Conservation (phyloP, 78 protist species). For the Corallochytrium limacisporum region DNA sequence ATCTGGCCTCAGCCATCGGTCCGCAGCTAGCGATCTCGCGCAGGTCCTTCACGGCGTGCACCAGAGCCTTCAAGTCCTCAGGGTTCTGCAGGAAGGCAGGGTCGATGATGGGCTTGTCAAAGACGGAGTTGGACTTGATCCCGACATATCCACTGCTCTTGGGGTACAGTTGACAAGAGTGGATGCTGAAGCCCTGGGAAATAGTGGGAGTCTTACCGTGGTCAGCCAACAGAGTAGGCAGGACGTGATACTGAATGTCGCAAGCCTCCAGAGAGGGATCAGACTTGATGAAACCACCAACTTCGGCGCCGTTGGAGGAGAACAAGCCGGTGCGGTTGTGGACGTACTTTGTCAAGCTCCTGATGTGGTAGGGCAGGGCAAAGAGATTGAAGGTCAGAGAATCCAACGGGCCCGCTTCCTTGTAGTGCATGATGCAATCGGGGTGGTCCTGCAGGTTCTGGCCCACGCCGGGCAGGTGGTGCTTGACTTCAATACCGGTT, state of each 20-base stretch:
- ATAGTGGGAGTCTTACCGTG: neutral
- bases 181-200: neutral
- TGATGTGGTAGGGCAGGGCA: too few relatives aligned
- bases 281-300: too few relatives aligned
- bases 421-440: too few relatives aligned
- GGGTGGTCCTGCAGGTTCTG: constrained; percentile 26
- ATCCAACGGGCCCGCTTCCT: too few relatives aligned
- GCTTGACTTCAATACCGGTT: neutral
- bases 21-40: neutral
- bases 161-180: neutral
- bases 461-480: constrained; percentile 22
- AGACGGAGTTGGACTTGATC: neutral
- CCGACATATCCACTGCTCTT: neutral
- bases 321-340: too few relatives aligned
- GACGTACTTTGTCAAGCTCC: too few relatives aligned
- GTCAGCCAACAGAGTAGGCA: neutral
- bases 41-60: neutral
- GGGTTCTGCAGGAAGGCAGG: constrained; percentile 25
- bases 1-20: neutral
- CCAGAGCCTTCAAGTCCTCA: neutral
- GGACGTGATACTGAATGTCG: neutral
- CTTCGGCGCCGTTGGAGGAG: too few relatives aligned
- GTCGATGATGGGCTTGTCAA: constrained; percentile 18
- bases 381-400: too few relatives aligned
- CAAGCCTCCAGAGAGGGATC: too few relatives aligned